phyloP scores from a whole-genome alignment of 768 basidiomycete species.

The Lyophyllum shimeji region DNA sequence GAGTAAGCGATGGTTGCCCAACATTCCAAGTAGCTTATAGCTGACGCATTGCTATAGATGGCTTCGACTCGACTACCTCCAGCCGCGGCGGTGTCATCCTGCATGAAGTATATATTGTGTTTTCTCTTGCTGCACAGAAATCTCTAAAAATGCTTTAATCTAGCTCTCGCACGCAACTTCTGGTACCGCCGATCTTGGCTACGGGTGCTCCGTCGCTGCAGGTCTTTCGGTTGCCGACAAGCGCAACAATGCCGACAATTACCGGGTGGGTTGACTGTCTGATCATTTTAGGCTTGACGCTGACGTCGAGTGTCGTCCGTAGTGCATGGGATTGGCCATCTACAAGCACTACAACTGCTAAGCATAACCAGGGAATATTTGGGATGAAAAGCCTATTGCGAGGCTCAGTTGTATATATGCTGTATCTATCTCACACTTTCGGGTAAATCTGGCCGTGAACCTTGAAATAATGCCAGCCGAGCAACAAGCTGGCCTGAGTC shows the following conservation, averaged over 20 bases:
- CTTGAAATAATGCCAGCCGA: too few species aligned
- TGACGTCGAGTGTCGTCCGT: neutral
- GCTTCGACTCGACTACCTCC: slow-evolving; percentile 6
- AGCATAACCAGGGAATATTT: neutral
- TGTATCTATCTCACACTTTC: neutral
- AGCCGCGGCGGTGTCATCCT: slow-evolving; percentile 10
- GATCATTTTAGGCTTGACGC: neutral
- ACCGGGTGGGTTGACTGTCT: neutral
- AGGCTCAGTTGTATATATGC: neutral
- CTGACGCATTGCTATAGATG: neutral
- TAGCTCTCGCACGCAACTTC: slow-evolving; percentile 11
- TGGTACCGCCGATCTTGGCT: slow-evolving; percentile 7
- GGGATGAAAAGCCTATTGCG: neutral
- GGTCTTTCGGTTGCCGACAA: slow-evolving; percentile 5
- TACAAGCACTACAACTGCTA: slow-evolving; percentile 11
- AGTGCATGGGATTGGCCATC: slow-evolving; percentile 12
- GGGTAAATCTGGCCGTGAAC: neutral
- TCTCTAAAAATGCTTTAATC: neutral
- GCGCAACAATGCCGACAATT: slow-evolving; percentile 10
- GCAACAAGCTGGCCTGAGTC: too few species aligned
- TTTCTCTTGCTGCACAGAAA: neutral
- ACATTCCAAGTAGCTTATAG: neutral
- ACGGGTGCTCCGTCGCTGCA: slow-evolving; percentile 10
- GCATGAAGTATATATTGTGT: neutral
- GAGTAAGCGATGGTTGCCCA: neutral